These are phyloP conservation scores for Fragosphaeria purpurea DNA, from an alignment of 2,329 filamentous ascomycete species.

Conservation along the genomic window DNA sequence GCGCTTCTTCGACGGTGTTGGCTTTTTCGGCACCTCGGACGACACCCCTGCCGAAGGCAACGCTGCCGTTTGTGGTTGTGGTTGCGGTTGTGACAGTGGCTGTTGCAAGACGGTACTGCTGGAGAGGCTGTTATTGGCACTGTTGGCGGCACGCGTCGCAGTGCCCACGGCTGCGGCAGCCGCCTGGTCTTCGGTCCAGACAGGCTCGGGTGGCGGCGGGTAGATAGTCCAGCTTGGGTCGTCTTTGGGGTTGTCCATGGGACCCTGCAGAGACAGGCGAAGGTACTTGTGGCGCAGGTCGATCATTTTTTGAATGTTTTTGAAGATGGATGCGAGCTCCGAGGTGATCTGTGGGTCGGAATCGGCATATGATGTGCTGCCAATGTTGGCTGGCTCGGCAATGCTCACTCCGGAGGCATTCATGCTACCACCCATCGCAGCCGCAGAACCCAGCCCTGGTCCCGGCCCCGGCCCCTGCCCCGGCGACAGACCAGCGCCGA, in stretches of 20 bases:
- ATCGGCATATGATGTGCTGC: conserved; percentile 57
- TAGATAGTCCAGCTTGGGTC: conserved; percentile 78
- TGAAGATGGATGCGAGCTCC: conserved; percentile 78
- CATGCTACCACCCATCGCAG: conserved; percentile 11
- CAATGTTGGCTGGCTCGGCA: conserved; percentile 47
- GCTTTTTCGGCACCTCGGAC: conserved; percentile 14
- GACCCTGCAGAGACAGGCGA: conserved; percentile 68
- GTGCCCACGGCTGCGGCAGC: conserved; percentile 10
- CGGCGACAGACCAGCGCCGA: conserved; percentile 9
- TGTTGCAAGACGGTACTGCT: conserved; percentile 34
- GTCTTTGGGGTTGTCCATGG: conserved; percentile 81
- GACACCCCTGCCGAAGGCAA: background rate
- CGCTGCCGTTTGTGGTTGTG: conserved; percentile 6
- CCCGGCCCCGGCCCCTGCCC: background rate
- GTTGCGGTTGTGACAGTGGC: conserved; percentile 10
- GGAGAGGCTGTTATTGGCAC: conserved; percentile 33
- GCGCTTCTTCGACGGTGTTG: conserved; percentile 43
- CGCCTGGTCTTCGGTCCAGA: conserved; percentile 58
- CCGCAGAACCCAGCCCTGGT: background rate
- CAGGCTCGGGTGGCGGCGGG: conserved; percentile 81
- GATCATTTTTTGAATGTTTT: conserved; percentile 81
- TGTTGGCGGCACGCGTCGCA: conserved; percentile 24
- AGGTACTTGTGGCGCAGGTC: conserved; percentile 87
- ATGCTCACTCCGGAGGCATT: conserved; percentile 22
- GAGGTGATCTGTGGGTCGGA: conserved; percentile 71